Percentiles rank a stretch among this genome's conserved stretches.
phyloP scores from a whole-genome alignment of 2,329 filamentous ascomycete species.

The Albophoma yamanashiensis region DNA sequence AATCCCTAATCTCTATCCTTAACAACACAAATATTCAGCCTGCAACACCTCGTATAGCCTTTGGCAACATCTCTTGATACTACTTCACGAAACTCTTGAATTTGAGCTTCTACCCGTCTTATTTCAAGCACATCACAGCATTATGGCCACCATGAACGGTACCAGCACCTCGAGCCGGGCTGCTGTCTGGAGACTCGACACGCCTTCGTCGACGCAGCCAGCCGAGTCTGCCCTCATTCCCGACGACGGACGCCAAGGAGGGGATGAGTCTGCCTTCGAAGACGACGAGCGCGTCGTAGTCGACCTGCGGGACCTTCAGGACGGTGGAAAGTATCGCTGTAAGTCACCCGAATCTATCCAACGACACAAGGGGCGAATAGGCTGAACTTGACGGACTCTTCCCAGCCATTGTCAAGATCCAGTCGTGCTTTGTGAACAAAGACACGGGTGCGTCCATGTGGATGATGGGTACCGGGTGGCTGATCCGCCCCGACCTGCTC shows the following conservation, averaged over 20 bases:
- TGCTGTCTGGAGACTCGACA: neutral
- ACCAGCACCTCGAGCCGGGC: neutral
- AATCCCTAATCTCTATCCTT: neutral
- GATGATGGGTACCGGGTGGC: conserved; percentile 14
- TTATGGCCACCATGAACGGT: neutral
- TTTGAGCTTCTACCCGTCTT: neutral
- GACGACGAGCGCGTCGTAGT: neutral
- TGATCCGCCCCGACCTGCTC: conserved; percentile 9
- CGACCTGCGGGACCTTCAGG: neutral
- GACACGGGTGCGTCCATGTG: neutral
- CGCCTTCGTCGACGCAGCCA: neutral
- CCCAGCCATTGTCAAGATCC: neutral
- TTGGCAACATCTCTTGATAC: neutral
- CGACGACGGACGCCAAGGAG: neutral
- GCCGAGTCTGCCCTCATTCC: neutral
- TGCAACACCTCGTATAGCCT: neutral
- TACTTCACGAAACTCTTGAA: too few species aligned
- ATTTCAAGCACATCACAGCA: neutral
- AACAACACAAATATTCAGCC: neutral
- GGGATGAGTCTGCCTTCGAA: neutral
- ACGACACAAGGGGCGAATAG: too few species aligned
- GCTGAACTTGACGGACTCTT: neutral
- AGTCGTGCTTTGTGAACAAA: neutral
- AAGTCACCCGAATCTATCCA: neutral
- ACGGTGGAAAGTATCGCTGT: neutral